These are phyloP conservation scores for Eimeria praecox DNA, from an alignment of 169 alveolate species.

Conservation along the genomic window DNA sequence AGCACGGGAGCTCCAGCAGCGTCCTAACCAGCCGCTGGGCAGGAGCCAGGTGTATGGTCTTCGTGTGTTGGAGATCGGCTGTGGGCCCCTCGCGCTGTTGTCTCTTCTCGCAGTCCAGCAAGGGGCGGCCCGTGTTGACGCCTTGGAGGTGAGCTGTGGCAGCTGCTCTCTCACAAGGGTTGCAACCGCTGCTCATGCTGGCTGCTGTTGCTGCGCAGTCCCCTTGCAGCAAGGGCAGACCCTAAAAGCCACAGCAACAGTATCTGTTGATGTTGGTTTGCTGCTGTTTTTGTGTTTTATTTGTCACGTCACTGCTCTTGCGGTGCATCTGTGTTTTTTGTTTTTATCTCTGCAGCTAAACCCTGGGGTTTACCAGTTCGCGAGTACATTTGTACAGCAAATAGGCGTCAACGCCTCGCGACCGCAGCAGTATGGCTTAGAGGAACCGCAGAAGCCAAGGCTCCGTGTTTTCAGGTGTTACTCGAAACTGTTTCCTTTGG, in stretches of 20 bases:
- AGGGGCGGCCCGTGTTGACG: conserved; percentile 92
- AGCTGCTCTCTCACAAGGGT: neutral
- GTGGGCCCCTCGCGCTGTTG: conserved; percentile 91
- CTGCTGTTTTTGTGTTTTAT: neutral
- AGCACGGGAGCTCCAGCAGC: neutral
- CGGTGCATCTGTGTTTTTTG: neutral
- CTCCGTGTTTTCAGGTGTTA: conserved; percentile 58
- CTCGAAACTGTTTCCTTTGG: conserved; percentile 60
- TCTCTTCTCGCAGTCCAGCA: conserved; percentile 91
- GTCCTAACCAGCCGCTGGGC: neutral
- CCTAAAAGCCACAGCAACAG: neutral
- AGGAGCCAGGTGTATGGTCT: conserved; percentile 75
- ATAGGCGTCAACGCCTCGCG: conserved; percentile 28
- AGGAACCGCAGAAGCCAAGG: neutral
- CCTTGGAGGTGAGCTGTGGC: conserved; percentile 88
- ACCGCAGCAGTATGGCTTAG: neutral
- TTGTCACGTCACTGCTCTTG: neutral
- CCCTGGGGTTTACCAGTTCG: conserved; percentile 33
- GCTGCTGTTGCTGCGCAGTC: neutral
- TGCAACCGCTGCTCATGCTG: neutral
- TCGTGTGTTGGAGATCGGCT: conserved; percentile 90
- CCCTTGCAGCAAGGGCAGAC: neutral
- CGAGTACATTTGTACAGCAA: conserved; percentile 46
- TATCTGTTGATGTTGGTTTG: neutral
- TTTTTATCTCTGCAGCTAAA: neutral